Percentiles rank a stretch among this genome's conserved stretches.
phyloP scores from a whole-genome alignment of 257 asterid genomes.

The Solanum clarkiae region DNA sequence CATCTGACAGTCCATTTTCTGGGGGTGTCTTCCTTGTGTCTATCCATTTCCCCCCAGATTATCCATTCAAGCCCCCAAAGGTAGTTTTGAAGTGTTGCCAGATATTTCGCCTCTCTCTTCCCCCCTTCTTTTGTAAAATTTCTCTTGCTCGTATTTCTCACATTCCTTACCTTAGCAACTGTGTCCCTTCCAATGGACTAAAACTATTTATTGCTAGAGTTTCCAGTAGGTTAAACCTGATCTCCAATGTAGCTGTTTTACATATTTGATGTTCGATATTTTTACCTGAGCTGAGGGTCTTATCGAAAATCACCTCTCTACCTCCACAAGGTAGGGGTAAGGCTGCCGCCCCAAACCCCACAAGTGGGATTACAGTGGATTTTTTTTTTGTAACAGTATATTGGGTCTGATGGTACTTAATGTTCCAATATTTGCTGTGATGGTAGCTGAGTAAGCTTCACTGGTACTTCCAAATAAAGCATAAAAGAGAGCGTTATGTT shows the following conservation, averaged over 20 bases:
- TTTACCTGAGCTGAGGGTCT: not conserved
- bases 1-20: slow-evolving; percentile 65
- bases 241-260: not conserved
- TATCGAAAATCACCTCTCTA: not conserved
- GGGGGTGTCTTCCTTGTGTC: slow-evolving; percentile 62
- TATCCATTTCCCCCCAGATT: slow-evolving; percentile 73
- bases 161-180: not conserved
- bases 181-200: not conserved
- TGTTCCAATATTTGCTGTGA: not conserved
- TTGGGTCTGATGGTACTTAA: not conserved
- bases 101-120: not conserved
- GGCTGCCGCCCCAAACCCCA: not conserved
- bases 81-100: slow-evolving; percentile 7
- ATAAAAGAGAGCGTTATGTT: not conserved
- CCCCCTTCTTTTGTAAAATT: not conserved
- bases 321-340: not conserved
- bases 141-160: not conserved
- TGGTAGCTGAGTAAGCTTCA: not conserved
- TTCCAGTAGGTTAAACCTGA: not conserved
- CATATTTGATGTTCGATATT: not conserved
- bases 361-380: not conserved
- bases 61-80: slow-evolving; percentile 85
- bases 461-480: not conserved
- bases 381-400: not conserved
- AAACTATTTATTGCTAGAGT: not conserved